phyloP scores from a whole-genome alignment of 441 rosid species.

The Cnidoscolus chayamansa region DNA sequence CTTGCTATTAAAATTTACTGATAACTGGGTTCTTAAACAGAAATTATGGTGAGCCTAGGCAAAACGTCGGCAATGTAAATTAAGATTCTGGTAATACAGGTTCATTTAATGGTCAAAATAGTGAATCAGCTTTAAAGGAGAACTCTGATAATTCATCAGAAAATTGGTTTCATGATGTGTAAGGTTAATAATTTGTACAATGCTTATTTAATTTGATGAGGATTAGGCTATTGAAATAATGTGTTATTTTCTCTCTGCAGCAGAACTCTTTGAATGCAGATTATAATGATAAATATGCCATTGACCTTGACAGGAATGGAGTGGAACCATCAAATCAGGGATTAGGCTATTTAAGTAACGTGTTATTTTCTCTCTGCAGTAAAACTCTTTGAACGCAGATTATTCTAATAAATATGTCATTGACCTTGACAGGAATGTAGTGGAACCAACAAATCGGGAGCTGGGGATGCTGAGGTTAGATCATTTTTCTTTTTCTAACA shows the following conservation, averaged over 20 bases:
- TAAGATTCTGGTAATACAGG: conserved; percentile 1
- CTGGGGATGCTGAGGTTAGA: no score
- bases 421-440: no score
- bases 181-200: conserved; percentile 16
- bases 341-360: background rate
- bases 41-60: conserved; percentile 15
- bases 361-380: background rate
- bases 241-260: background rate
- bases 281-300: no score
- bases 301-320: no score
- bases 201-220: background rate
- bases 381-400: no score
- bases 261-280: no score
- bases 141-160: conserved; percentile 4
- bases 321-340: background rate
- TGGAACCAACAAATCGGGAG: no score
- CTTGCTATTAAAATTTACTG: no score
- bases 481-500: no score
- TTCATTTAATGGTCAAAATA: background rate
- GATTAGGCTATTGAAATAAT: background rate
- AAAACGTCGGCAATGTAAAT: conserved; percentile 1
- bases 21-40: background rate
- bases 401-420: no score
- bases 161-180: conserved; percentile 2
- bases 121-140: conserved; percentile 13